These are phyloP conservation scores for Phytophthora uliginosa DNA, from an alignment of 352 stramenopile species.

Conservation along the genomic window DNA sequence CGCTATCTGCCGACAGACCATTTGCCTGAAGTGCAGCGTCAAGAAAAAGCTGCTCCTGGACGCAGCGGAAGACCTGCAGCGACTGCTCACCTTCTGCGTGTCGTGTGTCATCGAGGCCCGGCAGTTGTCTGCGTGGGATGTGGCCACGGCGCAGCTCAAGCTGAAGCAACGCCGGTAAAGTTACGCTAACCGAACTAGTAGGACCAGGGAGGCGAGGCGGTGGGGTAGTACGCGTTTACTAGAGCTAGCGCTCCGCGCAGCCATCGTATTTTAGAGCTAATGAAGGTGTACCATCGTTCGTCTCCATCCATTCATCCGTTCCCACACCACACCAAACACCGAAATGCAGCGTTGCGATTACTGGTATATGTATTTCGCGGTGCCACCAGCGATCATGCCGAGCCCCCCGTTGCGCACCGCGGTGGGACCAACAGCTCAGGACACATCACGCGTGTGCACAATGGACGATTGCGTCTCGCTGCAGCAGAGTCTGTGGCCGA, in stretches of 20 bases:
- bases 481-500: background rate
- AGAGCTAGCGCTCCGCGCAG: slow-evolving; percentile 13
- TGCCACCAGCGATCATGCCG: slow-evolving; percentile 7
- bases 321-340: too few relatives aligned
- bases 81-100: slow-evolving; percentile 56
- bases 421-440: background rate
- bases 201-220: background rate
- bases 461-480: background rate
- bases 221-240: background rate
- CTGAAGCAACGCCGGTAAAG: slow-evolving; percentile 13
- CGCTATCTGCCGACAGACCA: slow-evolving; percentile 50
- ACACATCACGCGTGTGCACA: slow-evolving; percentile 22
- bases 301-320: background rate
- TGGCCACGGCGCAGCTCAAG: slow-evolving; percentile 41
- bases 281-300: slow-evolving; percentile 3
- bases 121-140: slow-evolving; percentile 53
- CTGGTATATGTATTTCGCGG: background rate
- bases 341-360: slow-evolving; percentile 14
- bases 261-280: slow-evolving; percentile 26
- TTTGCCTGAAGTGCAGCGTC: slow-evolving; percentile 62
- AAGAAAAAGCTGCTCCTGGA: slow-evolving; percentile 60
- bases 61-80: slow-evolving; percentile 41
- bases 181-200: background rate
- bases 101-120: slow-evolving; percentile 53
- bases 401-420: background rate